Base-by-base conservation (phyloP, 2,329 filamentous ascomycete genomes). In the Fusarium ambrosium region DNA sequence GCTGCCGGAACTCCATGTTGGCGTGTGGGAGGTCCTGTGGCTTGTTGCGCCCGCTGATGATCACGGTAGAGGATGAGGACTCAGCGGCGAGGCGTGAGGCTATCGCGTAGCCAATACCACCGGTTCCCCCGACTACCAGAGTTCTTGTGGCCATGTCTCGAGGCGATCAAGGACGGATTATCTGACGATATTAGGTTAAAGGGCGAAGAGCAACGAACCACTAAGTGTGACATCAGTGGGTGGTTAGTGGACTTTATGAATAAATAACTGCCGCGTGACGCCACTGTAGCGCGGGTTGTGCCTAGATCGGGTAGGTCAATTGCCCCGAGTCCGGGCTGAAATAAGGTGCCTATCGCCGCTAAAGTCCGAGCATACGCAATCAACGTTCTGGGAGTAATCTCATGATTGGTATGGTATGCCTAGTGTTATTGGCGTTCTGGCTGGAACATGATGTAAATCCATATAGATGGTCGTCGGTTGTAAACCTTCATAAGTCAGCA, bases 61-160 rank as follows among this genome's bases (percentile, higher is more conserved):
- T 80, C 56, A 84, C 76, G 27, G 75, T 72, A 1, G 80, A 77
- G 36, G 79, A 71, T 4, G 71, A 24, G 41, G 41, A 45, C n/a
- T 51, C 36, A 76, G 77, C 74, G 6, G 82, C 82, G 48, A 83
- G 29, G 32, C 79, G 82, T 70, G 78, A 80, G 66, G 82, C 82
- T 53, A 84, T 83, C 58, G 78, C 83, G 66, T 82, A 82, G 69
- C 82, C 82, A 6, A 83, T 79, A 63, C 81, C 80, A 63, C 78
- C 75, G 56, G 82, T 84, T 32, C 82, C 82, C 60, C 82, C 82
- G 2, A 83, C 77, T 8, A 84, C 79, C 4, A 83, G 72, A 45
- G 81, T 80, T 72, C 75, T 73, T 37, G 73, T 73, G 16, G 68
- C 66, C 76, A 78, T 78, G 22, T 58, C 20, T 45, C 20, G 13